phyloP scores from a whole-genome alignment of 306 rosid genomes.

The Coriaria nepalensis region DNA sequence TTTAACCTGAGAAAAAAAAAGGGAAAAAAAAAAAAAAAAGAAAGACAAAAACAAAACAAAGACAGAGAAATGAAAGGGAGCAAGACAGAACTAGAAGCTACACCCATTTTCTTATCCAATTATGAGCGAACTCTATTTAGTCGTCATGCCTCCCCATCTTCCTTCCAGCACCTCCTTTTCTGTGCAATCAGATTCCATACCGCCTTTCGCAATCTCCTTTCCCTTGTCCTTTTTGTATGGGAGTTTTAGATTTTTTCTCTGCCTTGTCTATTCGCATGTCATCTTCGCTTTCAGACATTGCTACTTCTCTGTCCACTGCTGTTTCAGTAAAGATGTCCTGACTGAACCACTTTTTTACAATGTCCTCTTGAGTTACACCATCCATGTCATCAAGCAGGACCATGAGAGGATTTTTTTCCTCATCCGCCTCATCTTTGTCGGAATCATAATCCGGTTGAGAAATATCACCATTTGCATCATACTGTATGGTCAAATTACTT shows the following conservation, averaged over 20 bases:
- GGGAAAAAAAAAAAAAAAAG: too few species aligned
- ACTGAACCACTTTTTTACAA: slow-evolving; percentile 71
- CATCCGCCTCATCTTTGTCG: slow-evolving; percentile 40
- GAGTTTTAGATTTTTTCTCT: slow-evolving; percentile 18
- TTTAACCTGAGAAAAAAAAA: too few species aligned
- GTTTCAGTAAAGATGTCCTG: slow-evolving; percentile 85
- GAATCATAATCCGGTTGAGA: slow-evolving; percentile 54
- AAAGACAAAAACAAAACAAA: not conserved
- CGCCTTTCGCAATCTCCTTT: slow-evolving; percentile 6
- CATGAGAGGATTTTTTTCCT: slow-evolving; percentile 75
- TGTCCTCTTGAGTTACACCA: slow-evolving; percentile 58
- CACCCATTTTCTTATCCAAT: not conserved
- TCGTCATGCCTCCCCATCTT: slow-evolving; percentile 10
- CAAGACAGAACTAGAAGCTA: not conserved
- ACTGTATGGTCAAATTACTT: slow-evolving; percentile 28
- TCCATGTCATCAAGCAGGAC: slow-evolving; percentile 61
- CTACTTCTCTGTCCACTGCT: slow-evolving; percentile 55
- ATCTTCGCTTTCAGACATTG: slow-evolving; percentile 34
- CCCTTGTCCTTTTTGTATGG: slow-evolving; percentile 21
- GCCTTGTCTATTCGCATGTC: slow-evolving; percentile 48
- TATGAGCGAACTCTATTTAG: too few species aligned
- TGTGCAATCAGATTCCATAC: slow-evolving; percentile 4
- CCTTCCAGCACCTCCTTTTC: slow-evolving; percentile 25
- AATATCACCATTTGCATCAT: slow-evolving; percentile 35
- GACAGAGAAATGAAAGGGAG: not conserved